Base-by-base conservation (phyloP, 352 stramenopile genomes). In the Phytophthora hibernalis region DNA sequence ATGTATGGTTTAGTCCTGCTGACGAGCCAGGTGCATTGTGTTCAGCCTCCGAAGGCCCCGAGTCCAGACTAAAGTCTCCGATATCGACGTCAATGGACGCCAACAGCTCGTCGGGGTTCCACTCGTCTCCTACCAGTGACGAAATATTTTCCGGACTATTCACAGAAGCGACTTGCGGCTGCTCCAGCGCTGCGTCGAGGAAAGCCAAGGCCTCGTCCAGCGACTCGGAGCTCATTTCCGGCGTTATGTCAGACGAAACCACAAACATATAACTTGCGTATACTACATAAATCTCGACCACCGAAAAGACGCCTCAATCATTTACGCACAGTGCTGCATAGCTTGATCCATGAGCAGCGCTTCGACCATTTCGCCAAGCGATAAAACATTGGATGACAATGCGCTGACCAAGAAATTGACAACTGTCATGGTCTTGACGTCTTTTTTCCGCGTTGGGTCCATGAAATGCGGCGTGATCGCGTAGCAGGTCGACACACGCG, bases 401-500 rank as follows among this genome's bases (percentile, higher is more conserved):
- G 61, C 64, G 22, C 61, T 79, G n/a, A 83, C 54, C 45, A 83
- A 61, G 53, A 85, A 82, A 43, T 85, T 72, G 5, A 77, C 78
- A 35, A 83, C 54, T 33, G 72, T 69, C 6, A 60, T 43, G 1
- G 66, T 72, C 38, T 76, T 74, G 5, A 50, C 22, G 60, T 82
- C 58, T 42, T 61, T 50, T 53, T 68, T 61, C 48, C 69, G 49
- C 58, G 53, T 65, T 15, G 70, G 61, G 33, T 79, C 60, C 20
- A 61, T 69, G 26, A 78, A 77, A 35, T 85, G 61, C 15, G 79
- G 77, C 4, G 74, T 84, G 51, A 84, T 76, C 20, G 83, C 68
- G 45, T 77, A 76, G 58, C 74, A 84, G 54, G 72, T 84, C 21
- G 84, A 77, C 24, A 91, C 55, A 16, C 85, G 71, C 33, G 78